These are phyloP conservation scores for Ascochyta koolunga DNA, from an alignment of 2,329 filamentous ascomycete species.

Conservation along the genomic window DNA sequence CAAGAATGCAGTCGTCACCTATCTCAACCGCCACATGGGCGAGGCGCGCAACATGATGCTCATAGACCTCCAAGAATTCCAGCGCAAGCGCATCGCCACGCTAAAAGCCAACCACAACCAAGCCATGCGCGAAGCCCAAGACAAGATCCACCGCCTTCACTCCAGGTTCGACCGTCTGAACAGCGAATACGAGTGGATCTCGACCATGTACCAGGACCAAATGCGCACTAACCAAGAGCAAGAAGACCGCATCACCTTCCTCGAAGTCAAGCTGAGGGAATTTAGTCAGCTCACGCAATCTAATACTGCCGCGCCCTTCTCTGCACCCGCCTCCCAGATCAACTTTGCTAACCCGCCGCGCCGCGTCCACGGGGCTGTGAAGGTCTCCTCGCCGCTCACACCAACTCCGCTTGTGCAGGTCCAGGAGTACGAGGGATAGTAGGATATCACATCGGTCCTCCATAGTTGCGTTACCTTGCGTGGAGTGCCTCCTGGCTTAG, in stretches of 20 bases:
- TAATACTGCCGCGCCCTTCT: slow-evolving; percentile 10
- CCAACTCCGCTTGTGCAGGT: slow-evolving; percentile 10
- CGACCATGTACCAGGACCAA: slow-evolving; percentile 20
- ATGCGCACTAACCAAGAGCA: slow-evolving; percentile 28
- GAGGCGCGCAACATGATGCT: slow-evolving; percentile 9
- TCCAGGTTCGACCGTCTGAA: slow-evolving; percentile 16
- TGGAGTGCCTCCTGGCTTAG: neutral
- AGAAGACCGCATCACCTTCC: slow-evolving; percentile 36
- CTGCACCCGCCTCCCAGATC: slow-evolving; percentile 21
- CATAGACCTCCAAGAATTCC: slow-evolving; percentile 14
- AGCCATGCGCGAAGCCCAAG: slow-evolving; percentile 5
- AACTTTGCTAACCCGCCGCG: slow-evolving; percentile 18
- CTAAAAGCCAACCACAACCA: slow-evolving; percentile 15
- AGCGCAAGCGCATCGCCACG: slow-evolving; percentile 8
- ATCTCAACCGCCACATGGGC: slow-evolving; percentile 4
- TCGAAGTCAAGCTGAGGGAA: slow-evolving; percentile 38
- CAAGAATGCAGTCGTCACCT: neutral
- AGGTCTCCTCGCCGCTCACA: neutral
- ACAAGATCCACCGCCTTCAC: slow-evolving; percentile 3
- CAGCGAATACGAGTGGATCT: slow-evolving; percentile 23
- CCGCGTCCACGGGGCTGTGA: neutral
- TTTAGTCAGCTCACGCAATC: slow-evolving; percentile 4
- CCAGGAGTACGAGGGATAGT: slow-evolving; percentile 10
- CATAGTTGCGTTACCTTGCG: too few relatives aligned
- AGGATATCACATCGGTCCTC: neutral